These are phyloP conservation scores for Ilex asprella DNA, from an alignment of 257 asterid genomes.

Conservation along the genomic window DNA sequence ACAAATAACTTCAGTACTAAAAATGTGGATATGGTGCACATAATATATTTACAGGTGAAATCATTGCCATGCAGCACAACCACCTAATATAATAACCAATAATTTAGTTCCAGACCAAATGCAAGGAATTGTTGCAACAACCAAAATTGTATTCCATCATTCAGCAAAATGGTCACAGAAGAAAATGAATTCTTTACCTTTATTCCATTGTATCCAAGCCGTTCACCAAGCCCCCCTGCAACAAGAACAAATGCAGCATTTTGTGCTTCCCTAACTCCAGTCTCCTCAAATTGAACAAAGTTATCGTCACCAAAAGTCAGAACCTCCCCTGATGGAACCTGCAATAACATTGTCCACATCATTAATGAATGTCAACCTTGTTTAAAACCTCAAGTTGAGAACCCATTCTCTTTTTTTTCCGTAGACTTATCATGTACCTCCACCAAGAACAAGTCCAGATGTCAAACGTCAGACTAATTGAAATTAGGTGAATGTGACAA, in stretches of 20 bases:
- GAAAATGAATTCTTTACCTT: constrained; percentile 44
- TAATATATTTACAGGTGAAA: too few relatives aligned
- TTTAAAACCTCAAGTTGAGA: constrained; percentile 4
- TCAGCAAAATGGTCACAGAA: background rate
- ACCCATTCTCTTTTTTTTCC: background rate
- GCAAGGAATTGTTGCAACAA: too few relatives aligned
- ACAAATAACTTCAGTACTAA: too few relatives aligned
- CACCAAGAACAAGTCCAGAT: background rate
- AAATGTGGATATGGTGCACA: too few relatives aligned
- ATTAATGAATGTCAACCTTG: constrained; percentile 7
- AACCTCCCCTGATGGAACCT: constrained; percentile 97
- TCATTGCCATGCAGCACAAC: too few relatives aligned
- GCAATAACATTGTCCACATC: constrained; percentile 13
- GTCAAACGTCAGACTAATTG: background rate
- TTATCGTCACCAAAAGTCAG: constrained; percentile 64
- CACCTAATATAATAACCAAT: too few relatives aligned
- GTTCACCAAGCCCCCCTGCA: constrained; percentile 99
- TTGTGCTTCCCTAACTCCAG: constrained; percentile 75
- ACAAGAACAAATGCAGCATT: constrained; percentile 97
- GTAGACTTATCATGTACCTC: background rate
- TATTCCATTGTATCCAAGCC: constrained; percentile 96
- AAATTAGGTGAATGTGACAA: background rate
- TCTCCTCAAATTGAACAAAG: constrained; percentile 65
- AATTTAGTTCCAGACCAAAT: too few relatives aligned
- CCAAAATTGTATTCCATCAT: too few relatives aligned